These are phyloP conservation scores for Populus trichocarpa DNA, from an alignment of 441 rosid genomes.

Conservation along the genomic window DNA sequence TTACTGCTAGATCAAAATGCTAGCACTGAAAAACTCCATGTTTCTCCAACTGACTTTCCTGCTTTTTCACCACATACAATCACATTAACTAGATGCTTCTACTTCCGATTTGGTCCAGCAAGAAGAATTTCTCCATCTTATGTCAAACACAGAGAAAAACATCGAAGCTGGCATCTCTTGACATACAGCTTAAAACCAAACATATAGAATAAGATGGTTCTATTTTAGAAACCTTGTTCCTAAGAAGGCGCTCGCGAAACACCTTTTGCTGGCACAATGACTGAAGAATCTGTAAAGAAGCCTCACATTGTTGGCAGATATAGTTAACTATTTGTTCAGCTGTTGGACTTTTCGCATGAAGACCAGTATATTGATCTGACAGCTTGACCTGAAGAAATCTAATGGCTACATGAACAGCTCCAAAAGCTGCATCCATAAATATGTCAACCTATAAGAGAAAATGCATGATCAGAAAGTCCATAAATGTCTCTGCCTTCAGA, in stretches of 20 bases:
- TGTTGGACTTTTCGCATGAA: constrained; percentile 23
- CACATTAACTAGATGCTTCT: not conserved
- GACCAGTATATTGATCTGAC: constrained; percentile 36
- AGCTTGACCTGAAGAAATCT: constrained; percentile 59
- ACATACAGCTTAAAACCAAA: constrained; percentile 9
- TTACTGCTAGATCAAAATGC: not conserved
- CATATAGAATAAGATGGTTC: constrained; percentile 11
- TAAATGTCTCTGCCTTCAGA: constrained; percentile 5
- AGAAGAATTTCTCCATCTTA: not conserved
- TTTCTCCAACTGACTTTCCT: not conserved
- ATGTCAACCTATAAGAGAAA: constrained; percentile 64
- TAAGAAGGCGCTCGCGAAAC: constrained; percentile 73
- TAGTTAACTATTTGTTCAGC: constrained; percentile 44
- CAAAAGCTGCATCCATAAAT: constrained; percentile 81
- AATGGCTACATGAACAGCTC: constrained; percentile 60
- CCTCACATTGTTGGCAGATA: constrained; percentile 93
- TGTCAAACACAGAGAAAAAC: not conserved
- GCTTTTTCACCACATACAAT: not conserved
- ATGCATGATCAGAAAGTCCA: constrained; percentile 28
- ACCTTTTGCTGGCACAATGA: constrained; percentile 80
- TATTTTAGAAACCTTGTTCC: constrained; percentile 61
- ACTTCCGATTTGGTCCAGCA: not conserved
- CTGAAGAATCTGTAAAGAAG: constrained; percentile 84
- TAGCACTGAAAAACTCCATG: not conserved
- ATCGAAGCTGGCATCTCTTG: not conserved